Evolutionary conservation across 2,329 filamentous ascomycete genomes (phyloP).

Genomic region (Boeremia lycopersici): DNA sequence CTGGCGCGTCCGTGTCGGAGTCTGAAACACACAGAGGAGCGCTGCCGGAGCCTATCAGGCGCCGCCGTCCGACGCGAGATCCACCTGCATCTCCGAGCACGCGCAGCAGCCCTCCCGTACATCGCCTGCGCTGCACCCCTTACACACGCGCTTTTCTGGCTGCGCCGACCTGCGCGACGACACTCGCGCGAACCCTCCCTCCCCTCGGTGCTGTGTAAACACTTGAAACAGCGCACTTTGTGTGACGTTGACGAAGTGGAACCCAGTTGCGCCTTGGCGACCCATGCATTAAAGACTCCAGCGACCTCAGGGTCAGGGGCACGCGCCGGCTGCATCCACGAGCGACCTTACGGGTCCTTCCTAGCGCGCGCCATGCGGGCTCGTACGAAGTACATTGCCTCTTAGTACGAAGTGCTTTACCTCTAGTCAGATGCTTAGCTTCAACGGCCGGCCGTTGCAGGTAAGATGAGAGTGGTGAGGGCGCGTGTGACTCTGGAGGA

Average conservation of each 20-base stretch:
- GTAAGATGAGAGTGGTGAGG: slow-evolving; percentile 3
- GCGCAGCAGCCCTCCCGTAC: not conserved
- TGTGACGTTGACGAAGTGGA: slow-evolving; percentile 10
- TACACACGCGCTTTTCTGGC: too few species aligned
- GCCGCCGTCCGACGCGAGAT: slow-evolving; percentile 6
- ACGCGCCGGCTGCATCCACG: too few species aligned
- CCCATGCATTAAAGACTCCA: slow-evolving; percentile 3
- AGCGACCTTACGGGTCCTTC: too few species aligned
- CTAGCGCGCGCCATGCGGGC: not conserved
- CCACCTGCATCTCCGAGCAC: slow-evolving; percentile 12
- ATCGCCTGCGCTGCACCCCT: not conserved
- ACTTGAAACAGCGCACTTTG: slow-evolving; percentile 17
- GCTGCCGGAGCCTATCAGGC: slow-evolving; percentile 9
- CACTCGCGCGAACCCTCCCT: not conserved
- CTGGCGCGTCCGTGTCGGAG: slow-evolving; percentile 12
- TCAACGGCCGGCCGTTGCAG: slow-evolving; percentile 3
- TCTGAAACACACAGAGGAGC: slow-evolving; percentile 16
- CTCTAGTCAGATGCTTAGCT: not conserved
- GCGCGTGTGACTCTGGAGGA: not conserved
- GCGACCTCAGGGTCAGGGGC: not conserved
- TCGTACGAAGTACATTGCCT: not conserved
- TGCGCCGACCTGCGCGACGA: too few species aligned
- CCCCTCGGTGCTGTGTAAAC: not conserved
- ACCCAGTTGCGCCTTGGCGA: not conserved
- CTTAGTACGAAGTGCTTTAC: too few species aligned